Percentiles rank a stretch among this genome's conserved stretches.
Conservation (phyloP, 2,329 filamentous ascomycete species). For the Trichoderma cornu-damae region DNA sequence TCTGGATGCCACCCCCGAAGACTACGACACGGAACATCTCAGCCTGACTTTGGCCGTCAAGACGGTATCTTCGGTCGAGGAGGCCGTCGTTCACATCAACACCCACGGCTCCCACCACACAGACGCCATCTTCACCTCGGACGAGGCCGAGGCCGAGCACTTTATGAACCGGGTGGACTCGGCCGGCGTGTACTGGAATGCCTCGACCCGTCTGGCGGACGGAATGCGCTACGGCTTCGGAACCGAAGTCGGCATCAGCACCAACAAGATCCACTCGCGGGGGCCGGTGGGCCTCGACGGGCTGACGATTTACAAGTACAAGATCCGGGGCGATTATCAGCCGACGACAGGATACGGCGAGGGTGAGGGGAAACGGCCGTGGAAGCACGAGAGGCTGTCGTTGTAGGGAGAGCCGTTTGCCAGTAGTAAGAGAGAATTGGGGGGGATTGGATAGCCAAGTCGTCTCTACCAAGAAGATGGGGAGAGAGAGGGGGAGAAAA, state of each 20-base stretch:
- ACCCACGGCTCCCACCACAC: slow-evolving; percentile 89
- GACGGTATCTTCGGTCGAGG: slow-evolving; percentile 61
- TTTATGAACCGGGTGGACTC: slow-evolving; percentile 87
- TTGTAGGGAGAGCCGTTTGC: slow-evolving; percentile 28
- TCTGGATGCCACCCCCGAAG: slow-evolving; percentile 60
- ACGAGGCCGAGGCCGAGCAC: slow-evolving; percentile 60
- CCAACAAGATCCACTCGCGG: slow-evolving; percentile 94
- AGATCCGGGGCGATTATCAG: slow-evolving; percentile 78
- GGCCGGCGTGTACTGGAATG: slow-evolving; percentile 94
- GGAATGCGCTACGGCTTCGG: slow-evolving; percentile 97
- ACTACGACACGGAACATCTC: slow-evolving; percentile 88
- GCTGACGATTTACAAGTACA: slow-evolving; percentile 95
- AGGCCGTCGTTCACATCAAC: slow-evolving; percentile 86
- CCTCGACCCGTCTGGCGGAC: slow-evolving; percentile 88
- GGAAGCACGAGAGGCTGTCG: slow-evolving; percentile 54
- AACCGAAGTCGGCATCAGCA: slow-evolving; percentile 96
- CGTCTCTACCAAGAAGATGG: too few relatives aligned
- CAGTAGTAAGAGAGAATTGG: background rate
- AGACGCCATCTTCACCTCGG: slow-evolving; percentile 77
- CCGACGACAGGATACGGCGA: slow-evolving; percentile 70
- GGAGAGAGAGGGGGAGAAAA: too few relatives aligned
- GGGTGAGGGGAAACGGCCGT: slow-evolving; percentile 53
- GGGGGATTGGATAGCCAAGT: background rate
- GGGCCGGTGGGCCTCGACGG: slow-evolving; percentile 93
- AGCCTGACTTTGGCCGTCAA: slow-evolving; percentile 80